Evolutionary conservation across 1,139 yeast species (phyloP), one percentile per base, ranked within the genome.

Genomic region (Sugiyamaella neomexicana): DNA sequence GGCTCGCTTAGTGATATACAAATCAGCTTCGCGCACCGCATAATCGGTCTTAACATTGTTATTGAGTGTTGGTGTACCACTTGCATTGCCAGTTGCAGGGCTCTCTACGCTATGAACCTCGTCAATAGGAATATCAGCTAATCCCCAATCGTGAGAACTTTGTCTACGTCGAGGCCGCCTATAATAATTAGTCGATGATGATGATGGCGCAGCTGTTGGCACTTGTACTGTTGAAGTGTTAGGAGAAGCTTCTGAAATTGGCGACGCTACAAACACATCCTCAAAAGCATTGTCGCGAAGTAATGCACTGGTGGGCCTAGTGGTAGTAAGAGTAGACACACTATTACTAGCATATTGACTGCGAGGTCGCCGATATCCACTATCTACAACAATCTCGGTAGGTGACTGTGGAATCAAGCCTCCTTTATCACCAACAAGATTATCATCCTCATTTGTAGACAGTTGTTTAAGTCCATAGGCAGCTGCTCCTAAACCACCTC

Each of bases 11-110:
- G 65, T 61, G 52, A 60, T 65, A 54, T 70, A 70, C 45, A 70
- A 61, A 50, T 70, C 74, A 1, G 74, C 68, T 53, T 70, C 74
- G 7, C 74, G 64, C 6, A 68, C 67, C 1, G 74, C 74, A 55
- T 70, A 70, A 50, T 70, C 65, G 8, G 65, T 70, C 25, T 48
- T 27, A 9, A 23, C 17, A 17, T 32, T 46, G n/a, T 29, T 9
- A 27, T 29, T 9, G n/a, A 32, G 38, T 3, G 38, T 43, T 2
- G 25, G 27, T 2, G 38, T 43, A 29, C n/a, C 15, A 13, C 17
- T 15, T 8, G 46, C 9, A 29, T 8, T 25, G n/a, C 8, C 38
- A 16, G 39, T 2, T 6, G 40, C 48, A 52, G 49, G 16, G 32
- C 27, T 45, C 16, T 17, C 55, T n/a, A 36, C 38, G 16, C 13